Percentiles rank a stretch among this genome's conserved stretches.
Conservation (phyloP, 441 rosid genomes). For the Adansonia grandidieri region DNA sequence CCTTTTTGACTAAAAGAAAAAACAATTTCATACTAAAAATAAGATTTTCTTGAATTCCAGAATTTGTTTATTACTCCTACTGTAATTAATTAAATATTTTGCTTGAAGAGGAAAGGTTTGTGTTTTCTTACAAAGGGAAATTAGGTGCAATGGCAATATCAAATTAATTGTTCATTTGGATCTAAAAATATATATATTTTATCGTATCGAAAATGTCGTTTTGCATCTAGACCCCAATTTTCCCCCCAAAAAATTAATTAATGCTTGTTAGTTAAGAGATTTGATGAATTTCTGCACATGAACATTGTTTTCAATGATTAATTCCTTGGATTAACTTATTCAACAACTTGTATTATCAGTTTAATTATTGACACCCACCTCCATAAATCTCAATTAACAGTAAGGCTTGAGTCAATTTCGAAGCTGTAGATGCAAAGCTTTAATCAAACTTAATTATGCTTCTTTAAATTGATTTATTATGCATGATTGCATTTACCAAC, state of each 20-base stretch:
- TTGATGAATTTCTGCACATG: background rate
- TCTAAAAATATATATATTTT: too few species aligned
- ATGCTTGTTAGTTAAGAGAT: background rate
- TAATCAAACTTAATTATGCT: background rate
- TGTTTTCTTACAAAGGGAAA: background rate
- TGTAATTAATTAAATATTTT: too few species aligned
- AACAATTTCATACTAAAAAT: too few species aligned
- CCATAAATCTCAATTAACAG: background rate
- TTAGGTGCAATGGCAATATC: conserved; percentile 1
- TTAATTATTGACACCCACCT: background rate
- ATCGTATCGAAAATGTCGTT: too few species aligned
- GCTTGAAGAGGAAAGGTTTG: too few species aligned
- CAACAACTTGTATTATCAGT: background rate
- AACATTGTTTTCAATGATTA: background rate
- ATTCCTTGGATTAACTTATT: background rate
- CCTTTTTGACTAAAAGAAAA: too few species aligned
- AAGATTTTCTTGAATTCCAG: too few species aligned
- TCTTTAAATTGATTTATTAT: background rate
- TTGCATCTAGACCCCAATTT: background rate
- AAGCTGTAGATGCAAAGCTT: background rate
- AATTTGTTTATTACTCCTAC: too few species aligned
- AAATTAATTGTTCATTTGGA: background rate
- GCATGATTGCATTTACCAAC: background rate
- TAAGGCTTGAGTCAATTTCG: background rate
- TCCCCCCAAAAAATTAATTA: background rate